Conservation (phyloP, 2,329 filamentous ascomycete species). For the Lasiodiplodia gonubiensis region DNA sequence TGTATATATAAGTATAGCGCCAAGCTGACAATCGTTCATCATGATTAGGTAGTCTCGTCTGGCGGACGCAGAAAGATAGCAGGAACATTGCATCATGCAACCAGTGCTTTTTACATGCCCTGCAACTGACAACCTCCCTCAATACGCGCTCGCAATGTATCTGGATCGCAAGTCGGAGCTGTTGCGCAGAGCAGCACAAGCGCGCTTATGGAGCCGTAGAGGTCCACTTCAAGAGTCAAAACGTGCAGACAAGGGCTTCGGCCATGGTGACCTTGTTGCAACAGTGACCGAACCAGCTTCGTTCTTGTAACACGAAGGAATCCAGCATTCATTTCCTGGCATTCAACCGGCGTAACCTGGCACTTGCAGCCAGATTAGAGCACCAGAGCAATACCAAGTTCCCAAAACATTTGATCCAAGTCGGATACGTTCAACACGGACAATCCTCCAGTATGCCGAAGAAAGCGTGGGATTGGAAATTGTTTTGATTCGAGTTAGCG, state of each 20-base stretch:
- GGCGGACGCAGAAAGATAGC: too few species aligned
- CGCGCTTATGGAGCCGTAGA: neutral
- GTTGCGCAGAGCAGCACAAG: neutral
- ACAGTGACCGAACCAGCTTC: neutral
- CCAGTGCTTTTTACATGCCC: too few species aligned
- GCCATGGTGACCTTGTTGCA: neutral
- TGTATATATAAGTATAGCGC: too few species aligned
- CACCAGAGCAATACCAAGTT: neutral
- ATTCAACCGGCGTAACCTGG: neutral
- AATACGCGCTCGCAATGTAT: too few species aligned
- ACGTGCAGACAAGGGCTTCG: neutral
- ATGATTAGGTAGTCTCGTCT: too few species aligned
- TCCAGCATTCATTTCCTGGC: neutral
- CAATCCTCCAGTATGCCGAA: neutral
- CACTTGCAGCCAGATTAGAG: neutral
- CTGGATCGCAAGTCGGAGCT: neutral
- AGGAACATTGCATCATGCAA: too few species aligned
- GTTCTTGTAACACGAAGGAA: neutral
- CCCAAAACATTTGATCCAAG: neutral
- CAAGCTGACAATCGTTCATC: too few species aligned
- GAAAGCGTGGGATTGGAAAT: constrained; percentile 21
- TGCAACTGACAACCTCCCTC: too few species aligned
- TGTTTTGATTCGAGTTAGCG: constrained; percentile 24
- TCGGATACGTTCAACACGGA: neutral
- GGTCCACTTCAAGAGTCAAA: neutral